phyloP scores from a whole-genome alignment of 1,284 basidiomycete genomes.

The Porodaedalea pini region DNA sequence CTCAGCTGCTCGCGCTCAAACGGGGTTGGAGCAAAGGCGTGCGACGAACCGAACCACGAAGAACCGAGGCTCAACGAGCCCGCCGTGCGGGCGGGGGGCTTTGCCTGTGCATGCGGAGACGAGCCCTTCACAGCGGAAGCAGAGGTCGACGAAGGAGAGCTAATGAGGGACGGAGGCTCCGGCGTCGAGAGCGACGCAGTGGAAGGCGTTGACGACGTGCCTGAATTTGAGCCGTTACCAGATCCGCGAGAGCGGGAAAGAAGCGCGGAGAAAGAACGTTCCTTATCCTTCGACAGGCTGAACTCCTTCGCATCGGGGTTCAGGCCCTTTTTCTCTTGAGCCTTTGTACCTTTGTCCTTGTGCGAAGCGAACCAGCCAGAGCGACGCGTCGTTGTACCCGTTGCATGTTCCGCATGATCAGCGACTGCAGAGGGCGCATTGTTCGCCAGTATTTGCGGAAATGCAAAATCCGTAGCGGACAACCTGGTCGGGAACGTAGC shows the following conservation, averaged over 20 bases:
- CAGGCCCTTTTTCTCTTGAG: constrained; percentile 25
- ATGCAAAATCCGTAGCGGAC: background rate
- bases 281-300: constrained; percentile 23
- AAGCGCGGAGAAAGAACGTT: constrained; percentile 17
- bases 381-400: constrained; percentile 2
- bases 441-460: background rate
- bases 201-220: constrained; percentile 14
- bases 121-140: background rate
- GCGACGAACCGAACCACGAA: constrained; percentile 21
- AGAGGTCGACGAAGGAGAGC: constrained; percentile 5
- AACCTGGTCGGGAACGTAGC: constrained; percentile 10
- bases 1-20: constrained; percentile 29
- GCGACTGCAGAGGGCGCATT: background rate
- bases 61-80: constrained; percentile 10
- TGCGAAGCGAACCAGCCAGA: constrained; percentile 19
- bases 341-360: constrained; percentile 14
- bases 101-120: background rate
- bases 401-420: background rate
- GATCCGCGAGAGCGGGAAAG: constrained; percentile 15
- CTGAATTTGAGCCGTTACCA: constrained; percentile 7
- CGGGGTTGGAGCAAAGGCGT: constrained; percentile 32
- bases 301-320: constrained; percentile 40
- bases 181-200: constrained; percentile 15
- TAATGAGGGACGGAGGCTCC: constrained; percentile 3
- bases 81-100: constrained; percentile 2